Evolutionary conservation across 2,329 filamentous ascomycete species (phyloP), one percentile per base, ranked within the genome.

Genomic region (Penicillium griseofulvum): DNA sequence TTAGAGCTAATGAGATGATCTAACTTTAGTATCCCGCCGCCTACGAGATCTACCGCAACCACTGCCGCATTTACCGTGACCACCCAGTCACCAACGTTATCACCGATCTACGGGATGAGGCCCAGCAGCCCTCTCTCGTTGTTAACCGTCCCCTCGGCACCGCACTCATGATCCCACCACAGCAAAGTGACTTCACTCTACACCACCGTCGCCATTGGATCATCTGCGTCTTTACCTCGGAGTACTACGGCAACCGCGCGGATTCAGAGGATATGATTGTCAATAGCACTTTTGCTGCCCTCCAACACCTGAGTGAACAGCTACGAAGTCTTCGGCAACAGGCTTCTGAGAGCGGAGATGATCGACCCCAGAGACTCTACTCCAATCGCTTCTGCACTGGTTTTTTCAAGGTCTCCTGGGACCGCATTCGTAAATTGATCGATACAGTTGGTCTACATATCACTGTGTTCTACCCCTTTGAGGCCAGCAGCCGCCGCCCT

Each of bases 311-410:
- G 62, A 67, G 81, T 37, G 58, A 59, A 36, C 71, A 80, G 59
- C 65, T 83, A 17, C 14, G 14, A 7, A 16, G 3, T 19, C 16
- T 11, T 34, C 8, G 5, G 37, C 37, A 17, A 5, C 26, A 19
- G 28, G 10, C 10, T 16, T 17, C 44, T 1, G 22, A 12, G 10
- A 24, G 14, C 2, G 7, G 19, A 7, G 29, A 9, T 10, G 44
- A 49, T 9, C 37, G 17, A 19, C 51, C 51, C 6, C 16, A 12
- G 5, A 24, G n/a, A 16, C 58, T 84, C 0, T 76, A 76, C 55
- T 79, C 81, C 52, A 82, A 80, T 59, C 77, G 76, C 55, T 83
- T 87, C 60, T 86, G 86, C 63, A 80, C 81, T 26, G 83, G 81
- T 0, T 67, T 80, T 33, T 87, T 87, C 65, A 71, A 69, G 0